Percentiles rank a stretch among this genome's conserved stretches.
Conservation (phyloP, 495 filamentous ascomycete genomes). For the Penicillium cinerascens region DNA sequence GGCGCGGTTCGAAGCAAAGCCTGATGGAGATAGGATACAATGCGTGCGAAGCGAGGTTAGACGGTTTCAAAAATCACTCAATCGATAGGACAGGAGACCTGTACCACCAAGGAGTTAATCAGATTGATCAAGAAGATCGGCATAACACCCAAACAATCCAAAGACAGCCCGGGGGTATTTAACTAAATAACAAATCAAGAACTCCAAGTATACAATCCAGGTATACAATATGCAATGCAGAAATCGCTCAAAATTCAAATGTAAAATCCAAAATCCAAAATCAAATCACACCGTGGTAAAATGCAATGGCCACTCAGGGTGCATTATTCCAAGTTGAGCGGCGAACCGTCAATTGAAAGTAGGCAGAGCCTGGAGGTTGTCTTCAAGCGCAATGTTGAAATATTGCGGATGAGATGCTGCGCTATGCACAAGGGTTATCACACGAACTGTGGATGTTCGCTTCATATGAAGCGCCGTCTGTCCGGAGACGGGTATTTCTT, state of each 20-base stretch:
- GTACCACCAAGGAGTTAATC: conserved; percentile 24
- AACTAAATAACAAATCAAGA: conserved; percentile 19
- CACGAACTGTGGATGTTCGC: neutral
- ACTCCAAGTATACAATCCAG: conserved; percentile 7
- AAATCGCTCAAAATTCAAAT: conserved; percentile 15
- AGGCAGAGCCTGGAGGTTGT: neutral
- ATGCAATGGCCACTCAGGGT: neutral
- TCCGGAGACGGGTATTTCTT: neutral
- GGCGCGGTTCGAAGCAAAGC: too few species aligned
- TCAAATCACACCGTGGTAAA: neutral
- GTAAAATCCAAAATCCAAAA: conserved; percentile 9
- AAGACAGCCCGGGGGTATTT: conserved; percentile 19
- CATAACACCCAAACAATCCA: conserved; percentile 10
- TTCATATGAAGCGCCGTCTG: neutral
- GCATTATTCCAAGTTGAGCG: conserved; percentile 6
- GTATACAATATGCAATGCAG: neutral
- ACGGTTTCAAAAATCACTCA: conserved; percentile 21
- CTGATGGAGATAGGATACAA: neutral
- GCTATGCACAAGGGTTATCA: neutral
- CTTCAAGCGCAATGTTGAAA: neutral
- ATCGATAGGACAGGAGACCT: conserved; percentile 21
- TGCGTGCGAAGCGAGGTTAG: conserved; percentile 7
- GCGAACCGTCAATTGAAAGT: neutral
- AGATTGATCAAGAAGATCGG: conserved; percentile 15
- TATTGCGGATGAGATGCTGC: neutral